Base-by-base conservation (phyloP, 352 stramenopile genomes). In the Pythium dissotocum region DNA sequence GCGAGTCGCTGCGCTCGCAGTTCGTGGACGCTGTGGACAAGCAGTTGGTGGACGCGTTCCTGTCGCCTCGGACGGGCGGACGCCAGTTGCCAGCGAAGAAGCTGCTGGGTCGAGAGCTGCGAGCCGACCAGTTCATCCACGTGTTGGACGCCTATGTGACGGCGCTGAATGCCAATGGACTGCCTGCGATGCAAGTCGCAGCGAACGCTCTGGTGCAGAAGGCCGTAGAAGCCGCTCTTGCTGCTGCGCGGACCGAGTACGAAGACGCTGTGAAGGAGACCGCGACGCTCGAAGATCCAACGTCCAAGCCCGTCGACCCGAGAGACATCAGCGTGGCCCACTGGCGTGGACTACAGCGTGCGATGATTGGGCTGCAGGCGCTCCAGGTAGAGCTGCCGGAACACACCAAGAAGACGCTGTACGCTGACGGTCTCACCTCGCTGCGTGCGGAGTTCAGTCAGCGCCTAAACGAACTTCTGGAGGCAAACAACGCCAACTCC, bases 1-100 rank as follows among this genome's bases (percentile, higher is more conserved):
- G 71, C 21, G 75, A 80, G 16, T 61, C 70, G 24, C 67, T 89
- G 10, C 83, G 83, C 5, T 30, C 61, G 7, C 78, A 86, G 59
- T 91, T 89, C 69, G 76, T 89, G 24, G 77, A 86, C 28, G 57
- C 78, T 9, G 68, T 90, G 10, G 80, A 89, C 33, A 72, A 77
- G 36, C 36, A 61, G 28, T 33, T 91, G 10, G 83, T 83, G 57
- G 58, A 53, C 6, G 60, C 71, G 28, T 89, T 77, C 55, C 60
- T 91, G 14, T 85, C 78, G 6, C 30, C 72, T 5, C 79, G 77
- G 4, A 52, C 40, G 40, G 40, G 57, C 10, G 61, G 71, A 6
- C 61, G 63, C 14, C 51, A 76, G 21, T 51, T 89, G 18, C 81
- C 81, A 2, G 16, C 56, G 4, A 91, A 89, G 70, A 60, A 68